phyloP scores from a whole-genome alignment of 1,284 basidiomycete species.

The Heterobasidion occidentale region DNA sequence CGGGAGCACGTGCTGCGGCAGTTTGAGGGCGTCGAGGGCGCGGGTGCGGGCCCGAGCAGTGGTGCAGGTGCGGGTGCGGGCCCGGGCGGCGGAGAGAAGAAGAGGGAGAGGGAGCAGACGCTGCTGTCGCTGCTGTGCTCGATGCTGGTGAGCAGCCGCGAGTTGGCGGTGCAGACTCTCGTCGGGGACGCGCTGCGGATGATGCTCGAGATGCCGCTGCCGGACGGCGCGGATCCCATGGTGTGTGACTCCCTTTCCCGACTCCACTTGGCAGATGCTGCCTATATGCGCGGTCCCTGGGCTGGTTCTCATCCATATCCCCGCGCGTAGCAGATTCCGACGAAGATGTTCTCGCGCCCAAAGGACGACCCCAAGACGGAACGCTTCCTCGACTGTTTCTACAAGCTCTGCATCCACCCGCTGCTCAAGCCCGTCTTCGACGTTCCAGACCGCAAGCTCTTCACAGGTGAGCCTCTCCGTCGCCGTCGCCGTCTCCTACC shows the following conservation, averaged over 20 bases:
- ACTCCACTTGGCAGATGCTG: background rate
- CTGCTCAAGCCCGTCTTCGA: conserved; percentile 78
- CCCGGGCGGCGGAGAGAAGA: background rate
- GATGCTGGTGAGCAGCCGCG: conserved; percentile 71
- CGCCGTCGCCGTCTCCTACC: background rate
- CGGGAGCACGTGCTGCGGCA: conserved; percentile 81
- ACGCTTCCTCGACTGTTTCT: conserved; percentile 89
- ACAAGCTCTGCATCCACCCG: conserved; percentile 67
- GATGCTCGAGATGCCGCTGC: conserved; percentile 67
- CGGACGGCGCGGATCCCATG: conserved; percentile 17
- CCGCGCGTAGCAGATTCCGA: conserved; percentile 8
- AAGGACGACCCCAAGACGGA: conserved; percentile 85
- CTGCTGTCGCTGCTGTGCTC: conserved; percentile 71
- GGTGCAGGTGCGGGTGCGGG: background rate
- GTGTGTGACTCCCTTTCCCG: conserved; percentile 3
- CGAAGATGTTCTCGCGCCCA: conserved; percentile 42
- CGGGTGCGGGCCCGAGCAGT: conserved; percentile 35
- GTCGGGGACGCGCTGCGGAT: conserved; percentile 86
- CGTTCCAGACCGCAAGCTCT: conserved; percentile 68
- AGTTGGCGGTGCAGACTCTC: conserved; percentile 87
- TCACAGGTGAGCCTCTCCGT: conserved; percentile 39
- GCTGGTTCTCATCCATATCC: background rate
- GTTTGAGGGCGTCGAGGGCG: conserved; percentile 57
- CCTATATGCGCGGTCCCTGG: background rate
- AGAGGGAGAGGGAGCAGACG: conserved; percentile 42